phyloP scores from a whole-genome alignment of 192 early-diverging fungal species.

The Dissophora ornata region DNA sequence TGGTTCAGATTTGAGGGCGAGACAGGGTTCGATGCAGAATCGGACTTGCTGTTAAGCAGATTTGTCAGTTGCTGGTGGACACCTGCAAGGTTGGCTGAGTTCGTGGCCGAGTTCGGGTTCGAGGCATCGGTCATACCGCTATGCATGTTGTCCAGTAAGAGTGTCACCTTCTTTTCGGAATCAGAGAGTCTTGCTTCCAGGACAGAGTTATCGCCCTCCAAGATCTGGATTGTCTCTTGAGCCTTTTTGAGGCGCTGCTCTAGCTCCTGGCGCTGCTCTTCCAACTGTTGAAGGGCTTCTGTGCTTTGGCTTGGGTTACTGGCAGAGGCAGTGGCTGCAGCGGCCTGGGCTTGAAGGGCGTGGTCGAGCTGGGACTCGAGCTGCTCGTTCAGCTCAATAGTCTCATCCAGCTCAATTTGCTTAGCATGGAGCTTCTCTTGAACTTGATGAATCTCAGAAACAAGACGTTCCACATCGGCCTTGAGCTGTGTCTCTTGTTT shows the following conservation, averaged over 20 bases:
- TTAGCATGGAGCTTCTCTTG: slow-evolving; percentile 26
- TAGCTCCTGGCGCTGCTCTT: slow-evolving; percentile 34
- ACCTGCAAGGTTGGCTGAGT: slow-evolving; percentile 32
- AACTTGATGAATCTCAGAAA: slow-evolving; percentile 35
- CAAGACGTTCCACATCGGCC: slow-evolving; percentile 44
- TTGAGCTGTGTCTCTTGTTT: slow-evolving; percentile 32
- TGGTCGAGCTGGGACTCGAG: slow-evolving; percentile 39
- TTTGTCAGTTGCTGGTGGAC: slow-evolving; percentile 35
- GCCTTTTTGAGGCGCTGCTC: slow-evolving; percentile 32
- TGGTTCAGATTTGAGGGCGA: neutral
- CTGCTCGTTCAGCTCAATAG: slow-evolving; percentile 37
- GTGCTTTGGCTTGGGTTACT: neutral
- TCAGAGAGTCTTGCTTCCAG: slow-evolving; percentile 32
- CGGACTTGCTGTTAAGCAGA: neutral
- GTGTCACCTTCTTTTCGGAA: slow-evolving; percentile 41
- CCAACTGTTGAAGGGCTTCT: slow-evolving; percentile 3
- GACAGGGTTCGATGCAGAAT: slow-evolving; percentile 9
- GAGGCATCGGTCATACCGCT: slow-evolving; percentile 18
- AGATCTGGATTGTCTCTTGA: slow-evolving; percentile 15
- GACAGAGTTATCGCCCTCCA: slow-evolving; percentile 39
- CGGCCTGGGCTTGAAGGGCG: slow-evolving; percentile 27
- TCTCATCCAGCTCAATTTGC: slow-evolving; percentile 31
- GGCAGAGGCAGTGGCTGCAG: slow-evolving; percentile 10
- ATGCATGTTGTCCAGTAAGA: slow-evolving; percentile 46
- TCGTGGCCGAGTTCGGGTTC: slow-evolving; percentile 36